These are phyloP conservation scores for Asterionellopsis glacialis DNA, from an alignment of 108 stramenopile species.

Conservation along the genomic window DNA sequence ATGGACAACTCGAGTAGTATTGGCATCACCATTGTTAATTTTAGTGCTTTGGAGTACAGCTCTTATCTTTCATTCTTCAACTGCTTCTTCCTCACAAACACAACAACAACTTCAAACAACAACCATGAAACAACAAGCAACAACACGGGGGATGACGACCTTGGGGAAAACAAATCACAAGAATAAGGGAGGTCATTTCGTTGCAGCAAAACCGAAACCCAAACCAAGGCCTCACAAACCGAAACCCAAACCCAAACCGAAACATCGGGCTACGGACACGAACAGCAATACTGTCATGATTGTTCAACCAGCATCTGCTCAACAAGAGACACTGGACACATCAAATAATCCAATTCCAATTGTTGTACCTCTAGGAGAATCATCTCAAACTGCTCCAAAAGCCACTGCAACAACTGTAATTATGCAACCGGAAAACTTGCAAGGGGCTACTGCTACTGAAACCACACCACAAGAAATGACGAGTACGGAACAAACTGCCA, in stretches of 20 bases:
- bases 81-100: background rate
- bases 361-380: background rate
- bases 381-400: background rate
- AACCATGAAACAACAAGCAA: background rate
- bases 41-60: background rate
- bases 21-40: slow-evolving; percentile 1
- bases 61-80: background rate
- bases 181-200: background rate
- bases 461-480: background rate
- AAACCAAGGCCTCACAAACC: background rate
- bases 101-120: background rate
- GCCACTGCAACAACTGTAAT: background rate
- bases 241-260: background rate
- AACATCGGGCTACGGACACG: background rate
- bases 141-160: background rate
- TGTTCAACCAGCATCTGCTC: background rate
- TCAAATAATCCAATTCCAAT: background rate
- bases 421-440: background rate
- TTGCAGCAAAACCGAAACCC: background rate
- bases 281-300: background rate
- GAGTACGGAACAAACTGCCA: no score
- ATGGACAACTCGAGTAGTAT: background rate
- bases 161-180: background rate
- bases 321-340: background rate
- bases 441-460: background rate